Conservation (phyloP, 495 filamentous ascomycete genomes). For the Hyaloscypha variabilis region DNA sequence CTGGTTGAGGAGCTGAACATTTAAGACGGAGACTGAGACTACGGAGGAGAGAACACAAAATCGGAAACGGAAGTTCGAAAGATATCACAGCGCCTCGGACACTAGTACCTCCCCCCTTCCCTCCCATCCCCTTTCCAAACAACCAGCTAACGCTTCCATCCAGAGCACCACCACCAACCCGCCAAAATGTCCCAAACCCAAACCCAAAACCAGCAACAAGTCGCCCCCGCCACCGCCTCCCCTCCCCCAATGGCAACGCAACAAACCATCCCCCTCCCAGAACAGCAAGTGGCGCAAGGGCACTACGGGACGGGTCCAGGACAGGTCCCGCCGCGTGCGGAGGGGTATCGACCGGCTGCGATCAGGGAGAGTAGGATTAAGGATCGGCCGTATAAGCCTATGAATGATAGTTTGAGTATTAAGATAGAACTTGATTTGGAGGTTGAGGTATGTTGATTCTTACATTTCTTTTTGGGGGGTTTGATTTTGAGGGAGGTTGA, state of each 20-base stretch:
- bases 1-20: no score
- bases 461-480: neutral
- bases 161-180: neutral
- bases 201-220: neutral
- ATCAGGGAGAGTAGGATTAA: conserved; percentile 1
- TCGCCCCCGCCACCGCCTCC: no score
- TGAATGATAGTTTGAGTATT: conserved; percentile 7
- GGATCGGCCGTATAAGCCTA: conserved; percentile 2
- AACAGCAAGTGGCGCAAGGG: neutral
- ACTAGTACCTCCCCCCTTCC: neutral
- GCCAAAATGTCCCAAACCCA: neutral
- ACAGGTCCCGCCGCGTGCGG: neutral
- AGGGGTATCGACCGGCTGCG: neutral
- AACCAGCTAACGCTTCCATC: neutral
- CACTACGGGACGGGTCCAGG: neutral
- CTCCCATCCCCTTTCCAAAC: neutral
- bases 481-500: neutral
- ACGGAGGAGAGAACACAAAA: no score
- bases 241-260: no score
- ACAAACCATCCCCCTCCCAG: neutral
- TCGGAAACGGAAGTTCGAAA: neutral
- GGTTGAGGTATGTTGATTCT: conserved; percentile 1
- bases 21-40: no score
- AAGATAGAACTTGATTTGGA: conserved; percentile 4
- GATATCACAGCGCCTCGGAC: neutral